Percentiles rank a stretch among this genome's conserved stretches.
Conservation (phyloP, 192 early-diverging fungal genomes). For the Kickxella alabastrina region DNA sequence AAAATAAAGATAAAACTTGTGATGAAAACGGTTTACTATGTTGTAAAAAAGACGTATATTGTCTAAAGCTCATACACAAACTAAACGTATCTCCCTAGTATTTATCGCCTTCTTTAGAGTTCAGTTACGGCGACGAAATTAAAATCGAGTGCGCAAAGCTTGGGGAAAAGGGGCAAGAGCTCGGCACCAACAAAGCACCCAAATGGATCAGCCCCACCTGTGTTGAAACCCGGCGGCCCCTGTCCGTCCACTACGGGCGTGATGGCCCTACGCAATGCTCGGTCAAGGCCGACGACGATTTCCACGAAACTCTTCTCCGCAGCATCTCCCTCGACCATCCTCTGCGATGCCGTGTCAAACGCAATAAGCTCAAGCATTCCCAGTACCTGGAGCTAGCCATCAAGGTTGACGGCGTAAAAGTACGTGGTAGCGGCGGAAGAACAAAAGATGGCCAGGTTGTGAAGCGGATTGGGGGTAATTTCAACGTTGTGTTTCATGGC, state of each 20-base stretch:
- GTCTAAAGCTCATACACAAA: neutral
- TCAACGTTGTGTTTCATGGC: constrained; percentile 39
- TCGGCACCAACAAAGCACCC: neutral
- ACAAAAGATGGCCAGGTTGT: too few species aligned
- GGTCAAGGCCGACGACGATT: constrained; percentile 18
- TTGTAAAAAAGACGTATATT: neutral
- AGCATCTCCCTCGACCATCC: constrained; percentile 5
- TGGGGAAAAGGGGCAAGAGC: constrained; percentile 8
- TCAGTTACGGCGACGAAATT: constrained; percentile 18
- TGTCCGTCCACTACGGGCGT: constrained; percentile 29
- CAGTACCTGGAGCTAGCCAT: constrained; percentile 20
- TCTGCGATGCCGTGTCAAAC: constrained; percentile 29
- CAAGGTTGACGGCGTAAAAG: constrained; percentile 5
- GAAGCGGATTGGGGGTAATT: constrained; percentile 27
- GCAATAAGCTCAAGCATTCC: constrained; percentile 9
- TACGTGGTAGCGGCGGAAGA: constrained; percentile 1
- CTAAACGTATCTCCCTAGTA: neutral
- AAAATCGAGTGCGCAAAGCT: constrained; percentile 25
- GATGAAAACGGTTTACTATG: too few species aligned
- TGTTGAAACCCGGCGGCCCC: constrained; percentile 22
- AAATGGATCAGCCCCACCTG: constrained; percentile 29
- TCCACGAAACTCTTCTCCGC: constrained; percentile 17
- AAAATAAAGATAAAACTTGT: too few species aligned
- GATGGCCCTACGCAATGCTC: constrained; percentile 42
- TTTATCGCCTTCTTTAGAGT: constrained; percentile 8